Evolutionary conservation across 371 early-diverging fungal genomes (phyloP).

Genomic region (Zancudomyces culisetae): DNA sequence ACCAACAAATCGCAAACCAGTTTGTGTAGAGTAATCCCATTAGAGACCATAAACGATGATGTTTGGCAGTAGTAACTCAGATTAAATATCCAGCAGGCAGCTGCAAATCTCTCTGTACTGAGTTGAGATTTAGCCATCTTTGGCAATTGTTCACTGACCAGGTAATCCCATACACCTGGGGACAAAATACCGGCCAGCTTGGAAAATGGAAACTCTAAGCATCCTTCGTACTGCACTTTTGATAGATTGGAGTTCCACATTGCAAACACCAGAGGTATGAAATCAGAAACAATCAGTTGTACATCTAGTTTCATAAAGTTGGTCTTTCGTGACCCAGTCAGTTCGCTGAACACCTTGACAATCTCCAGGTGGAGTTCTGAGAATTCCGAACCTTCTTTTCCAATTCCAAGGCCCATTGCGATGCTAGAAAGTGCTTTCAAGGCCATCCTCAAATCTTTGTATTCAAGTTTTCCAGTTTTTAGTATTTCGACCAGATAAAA

Average conservation of each 20-base stretch:
- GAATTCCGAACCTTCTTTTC: background rate
- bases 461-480: no score
- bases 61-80: background rate
- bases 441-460: no score
- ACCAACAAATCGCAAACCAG: background rate
- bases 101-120: constrained; percentile 1
- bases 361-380: no score
- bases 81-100: background rate
- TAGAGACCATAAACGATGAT: background rate
- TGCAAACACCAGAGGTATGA: background rate
- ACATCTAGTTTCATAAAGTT: background rate
- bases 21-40: background rate
- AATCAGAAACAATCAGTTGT: constrained; percentile 1
- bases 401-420: background rate
- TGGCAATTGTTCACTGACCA: background rate
- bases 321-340: background rate
- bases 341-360: background rate
- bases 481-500: no score
- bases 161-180: background rate
- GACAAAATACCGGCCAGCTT: no score
- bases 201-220: background rate
- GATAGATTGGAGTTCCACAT: background rate
- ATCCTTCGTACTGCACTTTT: background rate
- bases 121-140: background rate
- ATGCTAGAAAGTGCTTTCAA: background rate